phyloP scores from a whole-genome alignment of 1,139 yeast species.

The Eremothecium cymbalariae region DNA sequence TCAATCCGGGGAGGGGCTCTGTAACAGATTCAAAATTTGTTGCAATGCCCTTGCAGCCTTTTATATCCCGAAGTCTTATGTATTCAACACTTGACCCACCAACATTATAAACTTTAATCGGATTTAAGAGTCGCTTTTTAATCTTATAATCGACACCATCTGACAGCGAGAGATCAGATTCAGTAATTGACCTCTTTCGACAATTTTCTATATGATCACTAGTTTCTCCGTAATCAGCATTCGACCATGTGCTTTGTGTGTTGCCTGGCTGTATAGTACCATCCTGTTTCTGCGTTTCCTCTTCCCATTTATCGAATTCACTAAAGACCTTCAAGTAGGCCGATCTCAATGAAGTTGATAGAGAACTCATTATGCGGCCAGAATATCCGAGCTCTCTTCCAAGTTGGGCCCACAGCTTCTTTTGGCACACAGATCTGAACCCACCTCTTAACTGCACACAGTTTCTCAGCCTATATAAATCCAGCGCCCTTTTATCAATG shows the following conservation, averaged over 20 bases:
- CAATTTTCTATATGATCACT: constrained; percentile 8
- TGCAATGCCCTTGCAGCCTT: constrained; percentile 43
- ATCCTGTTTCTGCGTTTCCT: constrained; percentile 4
- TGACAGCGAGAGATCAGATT: background rate
- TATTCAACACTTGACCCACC: constrained; percentile 43
- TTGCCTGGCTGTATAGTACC: background rate
- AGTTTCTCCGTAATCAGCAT: constrained; percentile 1
- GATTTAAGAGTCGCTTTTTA: constrained; percentile 17
- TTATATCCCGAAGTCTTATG: constrained; percentile 39
- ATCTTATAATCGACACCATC: constrained; percentile 8
- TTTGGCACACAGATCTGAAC: constrained; percentile 44
- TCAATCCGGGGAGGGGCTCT: constrained; percentile 30
- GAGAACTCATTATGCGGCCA: constrained; percentile 60
- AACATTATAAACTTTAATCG: constrained; percentile 27
- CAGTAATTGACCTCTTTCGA: background rate
- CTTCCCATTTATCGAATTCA: constrained; percentile 25
- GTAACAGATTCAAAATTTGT: constrained; percentile 37
- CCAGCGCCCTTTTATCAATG: constrained; percentile 50
- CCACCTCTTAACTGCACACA: constrained; percentile 55
- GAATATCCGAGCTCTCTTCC: constrained; percentile 73
- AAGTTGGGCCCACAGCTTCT: constrained; percentile 55
- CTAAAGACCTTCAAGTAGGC: constrained; percentile 40
- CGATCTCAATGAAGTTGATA: constrained; percentile 58
- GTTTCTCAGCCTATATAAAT: constrained; percentile 44
- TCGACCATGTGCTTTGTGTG: constrained; percentile 2